These are phyloP conservation scores for Annulohypoxylon stygium DNA, from an alignment of 495 filamentous ascomycete species.

Conservation along the genomic window DNA sequence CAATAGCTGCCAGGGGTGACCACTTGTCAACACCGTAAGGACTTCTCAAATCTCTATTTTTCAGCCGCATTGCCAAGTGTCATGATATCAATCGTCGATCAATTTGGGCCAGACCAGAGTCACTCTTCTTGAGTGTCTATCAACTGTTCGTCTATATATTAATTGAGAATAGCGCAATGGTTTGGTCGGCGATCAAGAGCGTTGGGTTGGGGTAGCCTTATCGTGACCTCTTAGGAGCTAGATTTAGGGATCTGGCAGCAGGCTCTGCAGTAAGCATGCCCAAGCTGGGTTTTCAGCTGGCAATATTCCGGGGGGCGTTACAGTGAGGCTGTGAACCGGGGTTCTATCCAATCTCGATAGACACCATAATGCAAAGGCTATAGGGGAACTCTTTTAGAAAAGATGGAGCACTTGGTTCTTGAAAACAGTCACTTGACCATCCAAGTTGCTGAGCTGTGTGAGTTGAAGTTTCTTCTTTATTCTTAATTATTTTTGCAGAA, in stretches of 20 bases:
- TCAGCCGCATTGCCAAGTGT: not conserved
- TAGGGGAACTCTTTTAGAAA: not conserved
- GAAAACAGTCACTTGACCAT: not conserved
- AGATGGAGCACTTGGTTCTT: not conserved
- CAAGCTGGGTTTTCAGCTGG: slow-evolving; percentile 26
- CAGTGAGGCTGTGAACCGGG: not conserved
- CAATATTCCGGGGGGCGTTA: slow-evolving; percentile 21
- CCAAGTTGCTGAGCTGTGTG: not conserved
- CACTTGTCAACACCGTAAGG: not conserved
- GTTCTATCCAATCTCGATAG: not conserved
- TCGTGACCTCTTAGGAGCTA: slow-evolving; percentile 9
- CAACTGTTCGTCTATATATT: not conserved
- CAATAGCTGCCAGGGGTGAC: not conserved
- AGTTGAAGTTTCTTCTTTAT: not conserved
- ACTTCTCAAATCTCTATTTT: not conserved
- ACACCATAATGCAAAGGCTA: not conserved
- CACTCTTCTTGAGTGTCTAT: not conserved
- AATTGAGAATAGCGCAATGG: not conserved
- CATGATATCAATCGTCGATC: too few relatives aligned
- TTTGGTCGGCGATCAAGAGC: slow-evolving; percentile 16
- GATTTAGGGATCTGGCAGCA: not conserved
- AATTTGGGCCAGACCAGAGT: not conserved
- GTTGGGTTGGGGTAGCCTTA: not conserved
- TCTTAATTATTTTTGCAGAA: not conserved
- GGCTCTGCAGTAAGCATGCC: slow-evolving; percentile 10